Conservation (phyloP, 2,329 filamentous ascomycete genomes). For the Neurospora sp. region DNA sequence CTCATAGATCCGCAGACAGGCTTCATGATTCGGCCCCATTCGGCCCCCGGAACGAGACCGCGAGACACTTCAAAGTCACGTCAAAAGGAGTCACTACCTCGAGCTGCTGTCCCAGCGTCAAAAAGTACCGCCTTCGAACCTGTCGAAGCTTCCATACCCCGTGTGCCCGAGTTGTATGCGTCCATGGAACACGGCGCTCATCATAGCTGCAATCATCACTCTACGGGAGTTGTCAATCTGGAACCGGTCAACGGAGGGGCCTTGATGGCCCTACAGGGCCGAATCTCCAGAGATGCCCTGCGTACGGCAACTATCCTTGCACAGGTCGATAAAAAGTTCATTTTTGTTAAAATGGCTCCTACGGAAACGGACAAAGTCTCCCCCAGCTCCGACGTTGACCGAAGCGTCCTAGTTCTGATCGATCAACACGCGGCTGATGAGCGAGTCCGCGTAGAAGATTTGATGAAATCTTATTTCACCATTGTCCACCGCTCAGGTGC, state of each 20-base stretch:
- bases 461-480: slow-evolving; percentile 49
- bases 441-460: slow-evolving; percentile 63
- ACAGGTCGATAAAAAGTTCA: slow-evolving; percentile 86
- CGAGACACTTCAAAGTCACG: neutral
- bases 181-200: slow-evolving; percentile 11
- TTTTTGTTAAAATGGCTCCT: slow-evolving; percentile 52
- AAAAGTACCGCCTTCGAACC: slow-evolving; percentile 66
- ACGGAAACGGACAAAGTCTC: slow-evolving; percentile 6
- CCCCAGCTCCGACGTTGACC: neutral
- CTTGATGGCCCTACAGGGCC: slow-evolving; percentile 23
- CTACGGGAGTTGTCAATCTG: slow-evolving; percentile 4
- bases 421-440: slow-evolving; percentile 97
- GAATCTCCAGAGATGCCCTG: slow-evolving; percentile 54
- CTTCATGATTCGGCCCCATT: slow-evolving; percentile 24
- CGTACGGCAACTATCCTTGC: slow-evolving; percentile 54
- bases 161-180: slow-evolving; percentile 25
- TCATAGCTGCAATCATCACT: slow-evolving; percentile 3
- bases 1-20: slow-evolving; percentile 48
- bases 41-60: slow-evolving; percentile 7
- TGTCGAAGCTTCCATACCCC: slow-evolving; percentile 35
- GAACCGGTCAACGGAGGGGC: slow-evolving; percentile 13
- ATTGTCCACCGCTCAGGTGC: neutral
- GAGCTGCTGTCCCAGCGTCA: slow-evolving; percentile 6
- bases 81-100: neutral
- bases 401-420: slow-evolving; percentile 55